A percentile compares a stretch with the other conserved stretches of the same genome.
phyloP scores from a whole-genome alignment of 2,329 filamentous ascomycete species.

The Phyllosticta capitalensis region DNA sequence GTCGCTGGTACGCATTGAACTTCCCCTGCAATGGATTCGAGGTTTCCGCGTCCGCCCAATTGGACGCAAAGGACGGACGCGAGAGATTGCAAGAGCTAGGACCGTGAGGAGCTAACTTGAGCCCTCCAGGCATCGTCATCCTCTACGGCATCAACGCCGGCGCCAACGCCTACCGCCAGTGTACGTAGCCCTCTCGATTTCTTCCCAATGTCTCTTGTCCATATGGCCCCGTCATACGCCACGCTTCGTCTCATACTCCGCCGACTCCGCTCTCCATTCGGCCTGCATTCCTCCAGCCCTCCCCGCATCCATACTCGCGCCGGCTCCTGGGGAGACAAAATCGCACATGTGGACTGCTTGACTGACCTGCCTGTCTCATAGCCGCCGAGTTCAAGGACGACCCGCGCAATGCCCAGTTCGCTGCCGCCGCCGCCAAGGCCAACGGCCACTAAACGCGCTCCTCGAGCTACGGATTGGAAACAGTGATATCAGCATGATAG shows the following conservation, averaged over 20 bases:
- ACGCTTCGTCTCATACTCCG: neutral
- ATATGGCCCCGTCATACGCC: neutral
- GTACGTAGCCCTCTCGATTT: conserved; percentile 50
- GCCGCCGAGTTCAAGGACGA: conserved; percentile 96
- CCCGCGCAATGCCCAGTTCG: conserved; percentile 61
- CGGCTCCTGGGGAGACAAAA: no score
- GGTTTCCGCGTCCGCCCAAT: neutral
- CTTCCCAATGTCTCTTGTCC: neutral
- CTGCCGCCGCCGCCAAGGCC: conserved; percentile 20
- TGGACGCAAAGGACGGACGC: neutral
- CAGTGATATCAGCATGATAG: conserved; percentile 4
- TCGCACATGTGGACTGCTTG: no score
- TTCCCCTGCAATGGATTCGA: neutral
- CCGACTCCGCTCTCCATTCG: neutral
- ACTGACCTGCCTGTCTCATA: conserved; percentile 30
- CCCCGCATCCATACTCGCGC: neutral
- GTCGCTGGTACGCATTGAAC: conserved; percentile 63
- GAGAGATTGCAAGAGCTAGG: conserved; percentile 2
- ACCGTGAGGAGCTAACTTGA: neutral
- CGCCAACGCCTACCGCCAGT: conserved; percentile 64
- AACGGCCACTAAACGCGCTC: conserved; percentile 16
- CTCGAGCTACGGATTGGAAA: neutral
- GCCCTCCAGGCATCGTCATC: conserved; percentile 63
- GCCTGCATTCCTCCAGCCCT: neutral
- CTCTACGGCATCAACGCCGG: conserved; percentile 85